These are phyloP conservation scores for Gossypium gossypioides DNA, from an alignment of 441 rosid species.

Conservation along the genomic window DNA sequence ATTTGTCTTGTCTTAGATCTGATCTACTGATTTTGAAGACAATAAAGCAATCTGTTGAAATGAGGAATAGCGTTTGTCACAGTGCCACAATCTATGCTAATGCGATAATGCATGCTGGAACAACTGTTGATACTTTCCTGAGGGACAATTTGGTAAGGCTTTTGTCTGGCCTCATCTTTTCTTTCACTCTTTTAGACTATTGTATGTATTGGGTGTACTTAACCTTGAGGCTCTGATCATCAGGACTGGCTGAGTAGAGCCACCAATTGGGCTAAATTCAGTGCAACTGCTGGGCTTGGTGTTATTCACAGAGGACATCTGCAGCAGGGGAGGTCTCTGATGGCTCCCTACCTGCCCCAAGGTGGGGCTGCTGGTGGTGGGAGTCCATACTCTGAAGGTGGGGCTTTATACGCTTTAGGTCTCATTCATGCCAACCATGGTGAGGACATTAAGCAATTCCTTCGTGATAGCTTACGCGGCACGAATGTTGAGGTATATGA, in stretches of 20 bases:
- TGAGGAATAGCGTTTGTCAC: slow-evolving; percentile 94
- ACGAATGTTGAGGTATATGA: slow-evolving; percentile 73
- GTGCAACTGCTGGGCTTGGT: slow-evolving; percentile 94
- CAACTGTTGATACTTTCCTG: slow-evolving; percentile 91
- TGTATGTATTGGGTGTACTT: not conserved
- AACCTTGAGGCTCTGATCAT: slow-evolving; percentile 12
- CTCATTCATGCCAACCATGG: slow-evolving; percentile 96
- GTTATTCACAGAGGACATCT: slow-evolving; percentile 86
- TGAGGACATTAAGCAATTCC: slow-evolving; percentile 87
- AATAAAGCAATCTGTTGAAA: slow-evolving; percentile 90
- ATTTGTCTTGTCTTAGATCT: slow-evolving; percentile 38
- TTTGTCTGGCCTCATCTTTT: not conserved
- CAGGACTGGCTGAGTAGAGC: slow-evolving; percentile 99
- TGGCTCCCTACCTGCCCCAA: slow-evolving; percentile 96
- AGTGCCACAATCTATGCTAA: slow-evolving; percentile 94
- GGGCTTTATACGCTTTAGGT: slow-evolving; percentile 85
- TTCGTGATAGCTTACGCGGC: slow-evolving; percentile 71
- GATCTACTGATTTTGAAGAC: slow-evolving; percentile 86
- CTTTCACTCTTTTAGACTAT: not conserved
- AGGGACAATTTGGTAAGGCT: slow-evolving; percentile 76
- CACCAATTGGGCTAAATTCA: slow-evolving; percentile 97
- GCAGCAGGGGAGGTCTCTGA: slow-evolving; percentile 83
- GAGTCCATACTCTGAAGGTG: slow-evolving; percentile 95
- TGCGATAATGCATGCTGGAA: slow-evolving; percentile 98
- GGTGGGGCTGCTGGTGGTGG: slow-evolving; percentile 70